A percentile compares a stretch with the other conserved stretches of the same genome.
phyloP scores from a whole-genome alignment of 2,329 filamentous ascomycete genomes.

The Phyllosticta ampelicida region DNA sequence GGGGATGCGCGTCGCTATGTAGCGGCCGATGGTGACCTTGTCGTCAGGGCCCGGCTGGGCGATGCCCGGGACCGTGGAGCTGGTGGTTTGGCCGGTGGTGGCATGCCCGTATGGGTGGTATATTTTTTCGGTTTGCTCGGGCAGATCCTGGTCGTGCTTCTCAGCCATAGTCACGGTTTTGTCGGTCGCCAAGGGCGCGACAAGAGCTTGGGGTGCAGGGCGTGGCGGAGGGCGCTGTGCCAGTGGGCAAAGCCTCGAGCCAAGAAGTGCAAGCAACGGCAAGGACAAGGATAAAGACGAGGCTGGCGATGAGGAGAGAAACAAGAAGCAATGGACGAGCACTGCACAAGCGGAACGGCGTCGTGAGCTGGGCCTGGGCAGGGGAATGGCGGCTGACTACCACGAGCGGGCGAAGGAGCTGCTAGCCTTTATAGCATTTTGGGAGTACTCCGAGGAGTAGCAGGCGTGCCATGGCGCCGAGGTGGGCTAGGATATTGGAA shows the following conservation, averaged over 20 bases:
- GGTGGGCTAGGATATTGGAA: too few relatives aligned
- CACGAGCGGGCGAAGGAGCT: too few relatives aligned
- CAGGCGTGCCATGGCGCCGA: too few relatives aligned
- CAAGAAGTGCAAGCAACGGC: not conserved
- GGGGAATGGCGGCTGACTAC: too few relatives aligned
- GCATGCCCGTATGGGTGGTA: not conserved
- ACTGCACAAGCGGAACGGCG: too few relatives aligned
- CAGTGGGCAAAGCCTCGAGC: not conserved
- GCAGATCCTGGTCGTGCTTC: not conserved
- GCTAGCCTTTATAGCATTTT: too few relatives aligned
- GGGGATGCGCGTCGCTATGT: conserved; percentile 43
- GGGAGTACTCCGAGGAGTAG: too few relatives aligned
- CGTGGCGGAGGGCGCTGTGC: too few relatives aligned
- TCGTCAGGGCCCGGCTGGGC: not conserved
- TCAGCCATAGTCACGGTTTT: not conserved
- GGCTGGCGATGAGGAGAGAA: not conserved
- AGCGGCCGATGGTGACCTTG: conserved; percentile 34
- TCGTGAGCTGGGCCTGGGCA: too few relatives aligned
- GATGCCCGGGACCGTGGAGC: not conserved
- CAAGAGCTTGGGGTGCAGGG: not conserved
- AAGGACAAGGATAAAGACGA: not conserved
- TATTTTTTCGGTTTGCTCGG: not conserved
- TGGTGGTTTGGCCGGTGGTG: not conserved
- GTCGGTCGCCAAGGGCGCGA: not conserved
- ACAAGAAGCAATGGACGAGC: too few relatives aligned